Evolutionary conservation across 2,329 filamentous ascomycete species (phyloP).

Genomic region (Arthrobotrys entomopaga): DNA sequence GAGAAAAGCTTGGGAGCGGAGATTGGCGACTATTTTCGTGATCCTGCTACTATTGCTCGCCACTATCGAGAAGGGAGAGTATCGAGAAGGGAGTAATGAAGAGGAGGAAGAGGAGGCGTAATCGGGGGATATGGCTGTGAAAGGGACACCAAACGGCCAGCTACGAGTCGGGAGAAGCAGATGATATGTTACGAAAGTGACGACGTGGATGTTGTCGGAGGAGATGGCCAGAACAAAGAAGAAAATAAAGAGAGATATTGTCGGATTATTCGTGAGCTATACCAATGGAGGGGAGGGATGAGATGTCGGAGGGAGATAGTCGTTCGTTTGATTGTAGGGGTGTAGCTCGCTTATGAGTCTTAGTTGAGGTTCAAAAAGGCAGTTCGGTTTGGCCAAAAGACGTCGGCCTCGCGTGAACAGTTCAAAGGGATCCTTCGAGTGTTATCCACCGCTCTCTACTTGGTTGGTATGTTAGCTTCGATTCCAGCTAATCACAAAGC

Average conservation of each 20-base stretch:
- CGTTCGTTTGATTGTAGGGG: slow-evolving; percentile 33
- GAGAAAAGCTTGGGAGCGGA: slow-evolving; percentile 46
- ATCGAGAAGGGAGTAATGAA: slow-evolving; percentile 4
- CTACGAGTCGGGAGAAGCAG: slow-evolving; percentile 54
- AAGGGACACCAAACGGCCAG: slow-evolving; percentile 59
- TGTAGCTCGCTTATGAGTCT: slow-evolving; percentile 55
- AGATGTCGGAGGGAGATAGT: slow-evolving; percentile 32
- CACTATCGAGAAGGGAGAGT: slow-evolving; percentile 31
- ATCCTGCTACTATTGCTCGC: slow-evolving; percentile 48
- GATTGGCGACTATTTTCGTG: slow-evolving; percentile 55
- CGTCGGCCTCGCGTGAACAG: slow-evolving; percentile 54
- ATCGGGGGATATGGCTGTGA: slow-evolving; percentile 56
- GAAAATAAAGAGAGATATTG: slow-evolving; percentile 37
- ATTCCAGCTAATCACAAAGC: not conserved
- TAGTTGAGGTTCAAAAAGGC: slow-evolving; percentile 49
- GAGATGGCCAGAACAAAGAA: slow-evolving; percentile 54
- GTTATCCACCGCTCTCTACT: slow-evolving; percentile 30
- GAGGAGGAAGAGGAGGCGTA: slow-evolving; percentile 3
- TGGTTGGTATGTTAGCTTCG: slow-evolving; percentile 16
- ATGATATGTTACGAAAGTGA: not conserved
- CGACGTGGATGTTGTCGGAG: slow-evolving; percentile 35
- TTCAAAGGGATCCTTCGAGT: slow-evolving; percentile 44
- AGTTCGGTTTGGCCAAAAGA: slow-evolving; percentile 33
- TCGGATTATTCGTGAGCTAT: slow-evolving; percentile 54
- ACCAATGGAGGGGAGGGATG: slow-evolving; percentile 56